Evolutionary conservation across 202 grass and related monocot genomes (phyloP).

Genomic region (Zizania palustris): DNA sequence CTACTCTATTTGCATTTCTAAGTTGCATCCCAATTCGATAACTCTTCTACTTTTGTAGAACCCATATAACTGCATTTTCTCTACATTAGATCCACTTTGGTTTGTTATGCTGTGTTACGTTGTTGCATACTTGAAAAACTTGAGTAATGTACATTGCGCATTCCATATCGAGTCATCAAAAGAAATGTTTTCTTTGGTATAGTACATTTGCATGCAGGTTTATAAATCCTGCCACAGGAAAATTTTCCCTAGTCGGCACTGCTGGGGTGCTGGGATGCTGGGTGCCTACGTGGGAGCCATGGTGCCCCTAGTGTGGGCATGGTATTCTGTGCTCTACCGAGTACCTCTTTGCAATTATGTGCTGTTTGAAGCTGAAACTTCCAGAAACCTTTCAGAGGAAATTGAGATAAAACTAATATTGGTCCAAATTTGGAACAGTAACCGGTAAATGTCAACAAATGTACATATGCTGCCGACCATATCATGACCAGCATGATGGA

Average conservation of each 20-base stretch:
- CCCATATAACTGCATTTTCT: background rate
- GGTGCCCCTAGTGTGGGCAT: background rate
- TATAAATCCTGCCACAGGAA: background rate
- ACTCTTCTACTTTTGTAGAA: constrained; percentile 5
- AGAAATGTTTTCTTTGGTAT: background rate
- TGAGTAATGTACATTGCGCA: background rate
- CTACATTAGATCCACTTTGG: background rate
- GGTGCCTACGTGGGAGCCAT: background rate
- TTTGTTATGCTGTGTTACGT: background rate
- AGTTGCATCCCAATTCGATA: background rate
- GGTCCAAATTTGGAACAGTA: too few relatives aligned
- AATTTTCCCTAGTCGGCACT: background rate
- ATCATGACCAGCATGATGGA: background rate
- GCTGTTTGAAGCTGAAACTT: background rate
- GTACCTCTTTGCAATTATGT: background rate
- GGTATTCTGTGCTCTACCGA: background rate
- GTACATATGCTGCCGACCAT: background rate
- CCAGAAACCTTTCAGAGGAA: background rate
- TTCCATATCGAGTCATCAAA: background rate
- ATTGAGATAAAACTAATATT: background rate
- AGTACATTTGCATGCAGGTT: background rate
- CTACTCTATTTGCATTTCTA: background rate
- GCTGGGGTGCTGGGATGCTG: too few relatives aligned
- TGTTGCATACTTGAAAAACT: background rate
- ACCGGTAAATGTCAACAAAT: background rate